A percentile compares a stretch with the other conserved stretches of the same genome.
Conservation (phyloP, 1,139 yeast genomes). For the Spathaspora sp. region DNA sequence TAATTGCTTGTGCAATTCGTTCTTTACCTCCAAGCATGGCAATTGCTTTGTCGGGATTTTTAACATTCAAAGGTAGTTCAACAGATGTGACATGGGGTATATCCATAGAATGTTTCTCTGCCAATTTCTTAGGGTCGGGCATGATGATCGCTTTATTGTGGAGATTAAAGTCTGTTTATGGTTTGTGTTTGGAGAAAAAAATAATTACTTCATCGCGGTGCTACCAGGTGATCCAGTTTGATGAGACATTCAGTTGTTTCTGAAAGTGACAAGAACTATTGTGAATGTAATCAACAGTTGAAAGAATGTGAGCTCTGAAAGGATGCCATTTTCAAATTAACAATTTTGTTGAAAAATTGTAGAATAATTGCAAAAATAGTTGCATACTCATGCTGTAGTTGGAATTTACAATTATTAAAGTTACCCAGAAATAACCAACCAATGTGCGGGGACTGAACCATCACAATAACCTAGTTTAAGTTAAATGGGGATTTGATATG, state of each 20-base stretch:
- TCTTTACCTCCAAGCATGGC: conserved; percentile 75
- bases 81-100: conserved; percentile 75
- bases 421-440: neutral
- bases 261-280: too few relatives aligned
- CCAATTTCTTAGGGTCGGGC: conserved; percentile 5
- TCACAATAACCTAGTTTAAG: neutral
- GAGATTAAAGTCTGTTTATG: neutral
- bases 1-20: conserved; percentile 40
- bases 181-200: neutral
- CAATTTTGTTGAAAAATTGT: neutral
- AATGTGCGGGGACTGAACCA: neutral
- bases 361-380: neutral
- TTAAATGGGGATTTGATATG: neutral
- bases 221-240: neutral
- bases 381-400: neutral
- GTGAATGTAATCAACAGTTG: neutral
- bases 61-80: conserved; percentile 78
- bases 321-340: neutral
- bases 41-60: conserved; percentile 62
- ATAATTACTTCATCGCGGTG: neutral
- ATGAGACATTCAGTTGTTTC: too few relatives aligned
- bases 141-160: conserved; percentile 1
- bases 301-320: neutral
- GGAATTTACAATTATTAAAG: neutral
- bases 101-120: conserved; percentile 50